A percentile compares a stretch with the other conserved stretches of the same genome.
phyloP scores from a whole-genome alignment of 345 rosid species.

The Physaria fendleri region DNA sequence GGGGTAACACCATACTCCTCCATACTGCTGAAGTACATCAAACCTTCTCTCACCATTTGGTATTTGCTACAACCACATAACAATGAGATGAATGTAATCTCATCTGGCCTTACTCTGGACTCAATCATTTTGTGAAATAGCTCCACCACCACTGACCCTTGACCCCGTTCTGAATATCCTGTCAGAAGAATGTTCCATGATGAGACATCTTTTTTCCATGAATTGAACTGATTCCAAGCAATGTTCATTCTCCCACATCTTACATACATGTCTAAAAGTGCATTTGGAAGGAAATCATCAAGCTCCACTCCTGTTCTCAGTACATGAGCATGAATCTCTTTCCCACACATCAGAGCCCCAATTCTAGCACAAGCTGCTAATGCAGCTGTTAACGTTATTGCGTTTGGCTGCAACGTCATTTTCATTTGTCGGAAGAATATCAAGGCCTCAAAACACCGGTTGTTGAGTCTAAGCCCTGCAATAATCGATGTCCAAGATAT shows the following conservation, averaged over 20 bases:
- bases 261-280: constrained; percentile 72
- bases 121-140: constrained; percentile 54
- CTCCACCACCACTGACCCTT: constrained; percentile 50
- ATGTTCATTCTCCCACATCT: constrained; percentile 66
- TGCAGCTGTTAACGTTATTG: constrained; percentile 57
- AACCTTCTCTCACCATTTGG: constrained; percentile 62
- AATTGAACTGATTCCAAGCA: constrained; percentile 58
- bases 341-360: constrained; percentile 80
- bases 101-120: constrained; percentile 58
- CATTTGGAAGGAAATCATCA: constrained; percentile 61
- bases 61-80: constrained; percentile 80
- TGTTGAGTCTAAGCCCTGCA: constrained; percentile 61
- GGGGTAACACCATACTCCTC: constrained; percentile 50
- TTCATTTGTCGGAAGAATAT: constrained; percentile 62
- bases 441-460: constrained; percentile 71
- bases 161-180: constrained; percentile 61
- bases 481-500: constrained; percentile 85
- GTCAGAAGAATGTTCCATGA: constrained; percentile 85
- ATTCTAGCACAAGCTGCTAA: constrained; percentile 77
- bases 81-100: constrained; percentile 61
- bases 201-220: constrained; percentile 45
- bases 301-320: constrained; percentile 45
- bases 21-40: constrained; percentile 55
- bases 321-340: constrained; percentile 68
- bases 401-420: constrained; percentile 49